Conservation (phyloP, 306 rosid species). For the Crotalaria pallida region DNA sequence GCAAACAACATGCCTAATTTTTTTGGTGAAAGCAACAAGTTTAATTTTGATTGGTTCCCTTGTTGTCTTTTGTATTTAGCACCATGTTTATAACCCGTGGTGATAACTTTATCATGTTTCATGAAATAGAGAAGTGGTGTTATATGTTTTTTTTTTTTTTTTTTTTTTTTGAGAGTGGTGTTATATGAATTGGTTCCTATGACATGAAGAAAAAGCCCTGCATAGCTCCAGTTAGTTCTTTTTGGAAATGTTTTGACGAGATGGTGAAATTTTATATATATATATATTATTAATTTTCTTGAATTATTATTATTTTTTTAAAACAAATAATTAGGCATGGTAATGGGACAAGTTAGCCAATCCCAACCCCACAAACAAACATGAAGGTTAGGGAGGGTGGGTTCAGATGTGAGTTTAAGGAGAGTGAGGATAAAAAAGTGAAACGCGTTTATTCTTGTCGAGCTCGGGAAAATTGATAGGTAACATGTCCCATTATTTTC, state of each 20-base stretch:
- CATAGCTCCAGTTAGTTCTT: not conserved
- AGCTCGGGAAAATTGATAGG: too few species aligned
- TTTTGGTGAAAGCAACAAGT: constrained; percentile 38
- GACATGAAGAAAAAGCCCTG: constrained; percentile 5
- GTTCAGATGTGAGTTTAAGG: too few species aligned
- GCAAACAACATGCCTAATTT: constrained; percentile 34
- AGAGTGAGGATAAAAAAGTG: too few species aligned
- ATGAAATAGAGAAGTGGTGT: constrained; percentile 8
- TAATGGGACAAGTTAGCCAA: too few species aligned
- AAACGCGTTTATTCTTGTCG: too few species aligned
- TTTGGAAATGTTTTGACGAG: not conserved
- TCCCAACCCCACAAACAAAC: too few species aligned
- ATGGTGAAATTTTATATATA: constrained; percentile 1
- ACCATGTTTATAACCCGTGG: not conserved
- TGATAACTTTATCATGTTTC: constrained; percentile 16
- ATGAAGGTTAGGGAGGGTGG: too few species aligned
- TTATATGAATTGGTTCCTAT: constrained; percentile 2
- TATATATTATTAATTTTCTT: not conserved
- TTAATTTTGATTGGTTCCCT: constrained; percentile 5
- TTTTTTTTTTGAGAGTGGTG: too few species aligned
- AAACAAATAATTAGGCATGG: too few species aligned
- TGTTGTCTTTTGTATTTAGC: not conserved
- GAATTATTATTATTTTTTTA: not conserved
- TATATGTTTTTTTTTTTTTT: too few species aligned
- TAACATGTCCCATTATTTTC: too few species aligned